A percentile compares a stretch with the other conserved stretches of the same genome.
phyloP scores from a whole-genome alignment of 2,329 filamentous ascomycete genomes.

The Trichoderma sp. region DNA sequence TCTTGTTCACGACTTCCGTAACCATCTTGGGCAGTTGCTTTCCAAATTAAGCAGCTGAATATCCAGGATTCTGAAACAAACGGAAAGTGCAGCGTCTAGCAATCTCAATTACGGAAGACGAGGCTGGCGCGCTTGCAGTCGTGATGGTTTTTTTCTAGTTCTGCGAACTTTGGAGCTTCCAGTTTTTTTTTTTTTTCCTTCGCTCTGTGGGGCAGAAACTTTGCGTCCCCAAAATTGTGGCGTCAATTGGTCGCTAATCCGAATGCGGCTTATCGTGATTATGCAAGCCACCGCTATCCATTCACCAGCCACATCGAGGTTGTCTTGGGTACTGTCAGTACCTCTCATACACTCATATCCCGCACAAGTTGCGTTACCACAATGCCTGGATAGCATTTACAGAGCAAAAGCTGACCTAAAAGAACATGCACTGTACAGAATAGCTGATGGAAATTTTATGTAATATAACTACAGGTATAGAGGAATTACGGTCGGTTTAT shows the following conservation, averaged over 20 bases:
- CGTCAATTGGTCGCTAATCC: slow-evolving; percentile 21
- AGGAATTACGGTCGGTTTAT: no score
- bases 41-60: slow-evolving; percentile 6
- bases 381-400: no score
- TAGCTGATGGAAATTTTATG: no score
- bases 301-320: no score
- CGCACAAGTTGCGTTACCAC: no score
- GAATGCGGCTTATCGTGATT: neutral
- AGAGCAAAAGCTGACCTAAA: no score
- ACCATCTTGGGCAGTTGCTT: slow-evolving; percentile 34
- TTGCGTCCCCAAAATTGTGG: slow-evolving; percentile 20
- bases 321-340: no score
- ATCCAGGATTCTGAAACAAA: neutral
- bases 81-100: neutral
- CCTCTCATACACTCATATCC: no score
- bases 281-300: neutral
- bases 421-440: no score
- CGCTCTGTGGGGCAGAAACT: slow-evolving; percentile 24
- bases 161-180: slow-evolving; percentile 22
- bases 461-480: no score
- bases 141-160: slow-evolving; percentile 21
- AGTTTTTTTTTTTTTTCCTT: slow-evolving; percentile 26
- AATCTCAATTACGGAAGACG: slow-evolving; percentile 5
- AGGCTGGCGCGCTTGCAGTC: slow-evolving; percentile 9
- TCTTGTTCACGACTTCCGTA: slow-evolving; percentile 45